Evolutionary conservation across 2,329 filamentous ascomycete species (phyloP), one percentile per base, ranked within the genome.

Genomic region (Emmonsiellopsis sp.): DNA sequence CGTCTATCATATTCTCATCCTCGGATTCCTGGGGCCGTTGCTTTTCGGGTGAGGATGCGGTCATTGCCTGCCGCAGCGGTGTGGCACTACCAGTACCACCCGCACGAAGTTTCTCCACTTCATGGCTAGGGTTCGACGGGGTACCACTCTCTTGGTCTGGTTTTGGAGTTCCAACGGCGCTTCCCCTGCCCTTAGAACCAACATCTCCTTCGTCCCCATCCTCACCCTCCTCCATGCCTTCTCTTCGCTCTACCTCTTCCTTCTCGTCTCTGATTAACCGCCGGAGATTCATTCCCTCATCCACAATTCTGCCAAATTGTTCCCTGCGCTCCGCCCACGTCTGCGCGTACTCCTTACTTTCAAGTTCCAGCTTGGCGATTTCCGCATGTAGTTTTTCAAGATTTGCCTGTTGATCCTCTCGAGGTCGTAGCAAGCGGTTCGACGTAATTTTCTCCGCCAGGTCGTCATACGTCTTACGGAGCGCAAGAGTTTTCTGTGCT

Each of bases 181-280:
- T 78, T 5, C 65, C 61, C 57, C 74, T 73, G 17, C 75, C 79
- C 39, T 70, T 71, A 1, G 74, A 78, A 2, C 69, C 72, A 34
- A 70, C 70, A 52, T 78, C 78, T 5, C 69, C 79, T 11, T 78
- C 77, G 56, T 77, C 76, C 5, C 73, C 78, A 39, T 84, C 83
- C 60, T 85, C 77, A 4, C 73, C 77, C 56, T 79, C 84, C 47
- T 83, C 84, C 58, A 89, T 89, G 33, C 88, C 89, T 68, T 94
- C 89, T 52, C 89, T 81, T 42, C 88, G 78, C 71, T 95, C 90
- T 0, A 93, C 88, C 71, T 95, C 90, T 68, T 95, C 91, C 72
- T 95, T 95, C 76, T 96, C 92, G 64, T 95, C 91, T 56, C 90
- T 84, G 64, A 97, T 95, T 67, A 94, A 78, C 48, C 88, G 79